A percentile compares a stretch with the other conserved stretches of the same genome.
Conservation (phyloP, 2,329 filamentous ascomycete genomes). For the Diaporthe citrichinensis region DNA sequence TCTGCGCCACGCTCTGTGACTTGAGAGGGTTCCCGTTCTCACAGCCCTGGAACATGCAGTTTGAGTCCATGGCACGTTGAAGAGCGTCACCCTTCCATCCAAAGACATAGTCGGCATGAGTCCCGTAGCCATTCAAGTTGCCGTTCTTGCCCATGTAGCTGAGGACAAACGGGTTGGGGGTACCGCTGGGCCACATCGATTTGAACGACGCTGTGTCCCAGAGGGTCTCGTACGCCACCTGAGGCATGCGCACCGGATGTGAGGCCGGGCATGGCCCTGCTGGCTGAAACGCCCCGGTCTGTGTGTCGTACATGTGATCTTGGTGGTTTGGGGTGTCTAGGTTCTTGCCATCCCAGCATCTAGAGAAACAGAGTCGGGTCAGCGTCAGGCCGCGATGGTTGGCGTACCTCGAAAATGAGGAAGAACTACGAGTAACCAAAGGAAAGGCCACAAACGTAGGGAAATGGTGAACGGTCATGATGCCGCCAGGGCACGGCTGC, state of each 20-base stretch:
- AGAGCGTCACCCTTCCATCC: conserved; percentile 52
- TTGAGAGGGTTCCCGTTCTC: conserved; percentile 51
- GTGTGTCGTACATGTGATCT: conserved; percentile 50
- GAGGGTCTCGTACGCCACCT: conserved; percentile 59
- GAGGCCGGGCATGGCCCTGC: conserved; percentile 47
- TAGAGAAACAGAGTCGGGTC: background rate
- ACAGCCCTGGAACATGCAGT: conserved; percentile 51
- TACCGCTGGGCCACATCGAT: conserved; percentile 54
- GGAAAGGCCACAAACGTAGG: conserved; percentile 41
- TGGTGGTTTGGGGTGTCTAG: conserved; percentile 67
- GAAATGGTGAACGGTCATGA: conserved; percentile 62
- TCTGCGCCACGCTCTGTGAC: conserved; percentile 50
- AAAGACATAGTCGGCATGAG: conserved; percentile 52
- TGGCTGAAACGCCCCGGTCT: conserved; percentile 45
- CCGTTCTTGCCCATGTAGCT: conserved; percentile 40
- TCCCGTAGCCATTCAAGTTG: conserved; percentile 47
- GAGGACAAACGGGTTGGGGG: conserved; percentile 49
- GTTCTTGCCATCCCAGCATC: conserved; percentile 73
- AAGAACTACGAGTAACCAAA: background rate
- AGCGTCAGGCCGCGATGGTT: rapidly evolving
- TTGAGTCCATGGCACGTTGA: conserved; percentile 50
- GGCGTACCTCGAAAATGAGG: background rate
- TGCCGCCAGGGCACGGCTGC: conserved; percentile 56
- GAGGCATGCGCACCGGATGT: conserved; percentile 51
- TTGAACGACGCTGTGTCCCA: conserved; percentile 58